Conservation (phyloP, 2,329 filamentous ascomycete species). For the Beauveria asiatica region DNA sequence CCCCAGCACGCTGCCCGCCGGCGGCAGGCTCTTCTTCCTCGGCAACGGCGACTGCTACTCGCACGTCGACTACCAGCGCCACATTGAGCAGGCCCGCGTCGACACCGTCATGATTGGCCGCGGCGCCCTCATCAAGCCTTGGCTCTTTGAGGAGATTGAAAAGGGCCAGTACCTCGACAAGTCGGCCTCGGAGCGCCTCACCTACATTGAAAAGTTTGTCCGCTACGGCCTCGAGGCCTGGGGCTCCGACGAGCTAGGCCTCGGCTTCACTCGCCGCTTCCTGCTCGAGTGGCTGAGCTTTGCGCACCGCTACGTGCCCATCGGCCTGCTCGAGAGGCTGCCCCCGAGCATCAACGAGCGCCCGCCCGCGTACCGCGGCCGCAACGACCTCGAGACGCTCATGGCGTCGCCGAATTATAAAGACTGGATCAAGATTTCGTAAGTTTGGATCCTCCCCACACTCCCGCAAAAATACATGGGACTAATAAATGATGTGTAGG, state of each 20-base stretch:
- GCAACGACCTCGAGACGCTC: conserved; percentile 89
- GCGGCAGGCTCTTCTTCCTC: conserved; percentile 73
- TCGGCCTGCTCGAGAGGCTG: conserved; percentile 80
- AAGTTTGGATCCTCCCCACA: conserved; percentile 27
- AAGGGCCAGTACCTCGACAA: conserved; percentile 93
- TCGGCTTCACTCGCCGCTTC: conserved; percentile 86
- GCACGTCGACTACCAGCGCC: conserved; percentile 74
- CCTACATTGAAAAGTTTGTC: conserved; percentile 80
- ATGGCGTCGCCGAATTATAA: conserved; percentile 84
- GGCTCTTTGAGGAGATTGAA: conserved; percentile 96
- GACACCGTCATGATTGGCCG: conserved; percentile 97
- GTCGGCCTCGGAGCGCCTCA: conserved; percentile 74
- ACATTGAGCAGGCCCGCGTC: conserved; percentile 69
- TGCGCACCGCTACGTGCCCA: conserved; percentile 79
- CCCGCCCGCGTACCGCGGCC: conserved; percentile 72
- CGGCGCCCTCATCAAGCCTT: conserved; percentile 92
- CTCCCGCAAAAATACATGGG: background rate
- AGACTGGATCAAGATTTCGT: conserved; percentile 99
- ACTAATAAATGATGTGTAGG: conserved; percentile 36
- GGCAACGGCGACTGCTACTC: conserved; percentile 97
- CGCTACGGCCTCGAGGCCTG: conserved; percentile 88
- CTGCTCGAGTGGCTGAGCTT: conserved; percentile 95
- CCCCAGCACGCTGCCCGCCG: conserved; percentile 54
- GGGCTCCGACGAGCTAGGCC: conserved; percentile 90
- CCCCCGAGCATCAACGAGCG: conserved; percentile 85